Base-by-base conservation (phyloP, 306 rosid genomes). In the Rosa persica region DNA sequence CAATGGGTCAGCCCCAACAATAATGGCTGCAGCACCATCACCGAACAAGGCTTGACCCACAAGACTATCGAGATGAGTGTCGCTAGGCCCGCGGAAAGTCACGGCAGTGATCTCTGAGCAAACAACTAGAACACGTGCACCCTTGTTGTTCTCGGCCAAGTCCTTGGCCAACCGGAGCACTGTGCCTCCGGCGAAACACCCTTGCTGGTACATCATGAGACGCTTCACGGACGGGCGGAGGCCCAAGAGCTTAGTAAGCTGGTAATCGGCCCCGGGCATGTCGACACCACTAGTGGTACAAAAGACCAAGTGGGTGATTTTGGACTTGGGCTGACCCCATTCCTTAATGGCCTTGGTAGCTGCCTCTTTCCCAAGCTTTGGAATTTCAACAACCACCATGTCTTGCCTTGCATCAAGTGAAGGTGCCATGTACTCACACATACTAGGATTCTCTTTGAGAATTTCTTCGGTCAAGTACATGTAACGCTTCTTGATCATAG, bases 281-380 rank as follows among this genome's bases (percentile, higher is more conserved):
- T 92, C 97, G 0, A 89, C 91, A 54, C 97, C 97, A 70, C 94
- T 88, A 0, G 89, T 88, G 73, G 97, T 92, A 86, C 94, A 90
- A 54, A 92, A 85, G 49, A 92, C 83, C 4, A 92, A 44, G 61
- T 88, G 94, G 20, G 94, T 92, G 25, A 92, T 88, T 79, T 90
- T 90, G 27, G 97, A 89, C 34, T 85, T 89, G 36, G 94, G 90
- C 11, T 88, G 80, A 80, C 93, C 92, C 92, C 89, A 88, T 48
- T 88, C 89, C 11, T 78, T 82, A 22, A 86, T 83, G 72, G 89
- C 89, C 80, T 88, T 92, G 1, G 75, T 30, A 1, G 97, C 93
- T 1, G 94, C 97, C 13, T 90, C 93, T 70, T 92, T 92, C 0
- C 97, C 97, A 0, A 92, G 81, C 20, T 58, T 90, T 30, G 97